Base-by-base conservation (phyloP, 1,284 basidiomycete genomes). In the Irpex lacteus region DNA sequence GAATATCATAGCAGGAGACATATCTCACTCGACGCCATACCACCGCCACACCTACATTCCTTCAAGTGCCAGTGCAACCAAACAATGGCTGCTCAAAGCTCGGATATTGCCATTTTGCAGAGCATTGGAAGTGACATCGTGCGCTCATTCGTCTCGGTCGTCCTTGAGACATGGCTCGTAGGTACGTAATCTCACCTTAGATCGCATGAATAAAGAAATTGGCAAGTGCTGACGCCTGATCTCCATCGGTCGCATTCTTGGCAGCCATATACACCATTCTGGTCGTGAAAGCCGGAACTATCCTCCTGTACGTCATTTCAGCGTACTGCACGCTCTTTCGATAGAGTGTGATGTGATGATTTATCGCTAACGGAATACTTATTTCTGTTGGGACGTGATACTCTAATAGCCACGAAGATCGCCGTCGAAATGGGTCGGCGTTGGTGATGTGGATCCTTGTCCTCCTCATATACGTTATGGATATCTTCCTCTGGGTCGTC, bases 401-500 rank as follows among this genome's bases (percentile, higher is more conserved):
- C 32, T 3, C 2, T 32, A 4, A 32, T 4, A 56, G 54, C 9
- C 19, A 56, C 32, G 36, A 56, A 36, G 32, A 56, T 32, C 62
- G 60, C 40, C 54, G 54, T 8, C 8, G 34, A 37, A 62, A 40
- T 44, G 65, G 26, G 49, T 54, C 61, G 4, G 60, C 65, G 13
- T 2, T 59, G 26, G 53, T 19, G n/a, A 66, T 62, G 26, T 63
- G 21, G 44, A 5, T 26, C 3, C 58, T 63, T 19, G 63, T 68
- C 19, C 49, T 66, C 21, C 56, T 58, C 15, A 68, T 68, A 60
- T 68, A 63, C 38, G 36, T 62, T 18, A 54, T 68, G 11, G 63
- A 63, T 7, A 47, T 64, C 18, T 18, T 61, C 5, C 60, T 68
- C 6, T 68, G 67, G 67, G 66, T 66, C 15, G 60, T 68, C 21